Evolutionary conservation across 2,329 filamentous ascomycete species (phyloP), one percentile per base, ranked within the genome.

Genomic region (Coniochaeta hoffmannii): DNA sequence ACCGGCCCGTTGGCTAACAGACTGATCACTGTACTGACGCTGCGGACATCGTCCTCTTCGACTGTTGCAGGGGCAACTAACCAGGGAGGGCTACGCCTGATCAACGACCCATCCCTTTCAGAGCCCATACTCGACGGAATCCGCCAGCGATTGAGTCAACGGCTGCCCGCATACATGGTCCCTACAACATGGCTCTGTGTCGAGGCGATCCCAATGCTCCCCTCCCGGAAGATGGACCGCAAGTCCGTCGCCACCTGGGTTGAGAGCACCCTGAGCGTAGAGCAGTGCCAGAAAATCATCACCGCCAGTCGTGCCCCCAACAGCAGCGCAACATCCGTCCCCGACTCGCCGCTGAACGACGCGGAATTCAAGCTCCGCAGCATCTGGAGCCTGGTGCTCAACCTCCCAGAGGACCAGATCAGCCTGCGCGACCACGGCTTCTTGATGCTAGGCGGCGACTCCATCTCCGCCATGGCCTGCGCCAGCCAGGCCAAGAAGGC

Each of bases 351-450:
- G 4, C 32, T 58, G 17, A 61, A 56, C 3, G 53, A 56, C 6
- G 35, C 36, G 12, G 59, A 66, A 57, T 12, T 49, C 28, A 2
- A 53, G 56, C 30, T 62, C 62, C 61, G 59, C 5, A 19, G 46
- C 1, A 67, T 76, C n/a, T 78, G 73, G 69, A 67, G 71, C 1
- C 63, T 69, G 17, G 66, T 76, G 0, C 66, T 79, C 8, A 69
- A 73, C 51, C 57, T 74, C 3, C 56, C 66, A 0, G 56, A 64
- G 0, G 62, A 63, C 0, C 60, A 68, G 2, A 62, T 72, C 24
- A 62, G 65, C 0, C 53, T 64, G 0, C 64, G 68, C 14, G 63
- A 66, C 26, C 57, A 62, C 34, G 66, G 67, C 49, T 76, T 77
- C 53, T 65, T 74, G 15, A 60, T 61, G 4, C 62, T 75, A 0